These are phyloP conservation scores for Penicillium cinerascens DNA, from an alignment of 495 filamentous ascomycete species.

Conservation along the genomic window DNA sequence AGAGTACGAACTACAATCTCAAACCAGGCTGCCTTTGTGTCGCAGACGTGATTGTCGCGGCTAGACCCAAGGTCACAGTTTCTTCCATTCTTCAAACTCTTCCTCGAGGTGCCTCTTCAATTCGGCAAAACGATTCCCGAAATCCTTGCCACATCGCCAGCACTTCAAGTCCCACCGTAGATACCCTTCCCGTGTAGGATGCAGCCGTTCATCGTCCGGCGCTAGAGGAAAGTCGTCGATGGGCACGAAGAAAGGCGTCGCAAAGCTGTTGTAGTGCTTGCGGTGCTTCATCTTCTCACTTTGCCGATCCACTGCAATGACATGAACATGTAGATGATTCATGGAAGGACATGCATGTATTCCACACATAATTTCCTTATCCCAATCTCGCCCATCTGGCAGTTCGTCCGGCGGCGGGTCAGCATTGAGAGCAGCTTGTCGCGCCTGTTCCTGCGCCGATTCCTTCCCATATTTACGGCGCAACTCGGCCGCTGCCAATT, in stretches of 20 bases:
- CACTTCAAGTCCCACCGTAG: constrained; percentile 64
- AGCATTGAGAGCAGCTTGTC: constrained; percentile 52
- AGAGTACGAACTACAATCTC: constrained; percentile 9
- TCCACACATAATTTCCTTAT: constrained; percentile 69
- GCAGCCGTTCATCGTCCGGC: constrained; percentile 54
- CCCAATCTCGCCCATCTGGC: constrained; percentile 75
- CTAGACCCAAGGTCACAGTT: constrained; percentile 41
- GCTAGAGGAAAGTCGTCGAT: constrained; percentile 79
- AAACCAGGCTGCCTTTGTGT: constrained; percentile 10
- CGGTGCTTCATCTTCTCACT: constrained; percentile 68
- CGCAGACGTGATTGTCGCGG: constrained; percentile 8
- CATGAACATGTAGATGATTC: constrained; percentile 89
- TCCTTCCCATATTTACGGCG: constrained; percentile 62
- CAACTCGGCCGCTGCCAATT: constrained; percentile 70
- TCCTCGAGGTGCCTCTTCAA: constrained; percentile 76
- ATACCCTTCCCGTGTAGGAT: constrained; percentile 53
- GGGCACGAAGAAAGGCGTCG: constrained; percentile 78
- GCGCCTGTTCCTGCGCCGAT: constrained; percentile 57
- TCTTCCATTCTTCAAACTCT: constrained; percentile 83
- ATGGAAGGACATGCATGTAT: constrained; percentile 87
- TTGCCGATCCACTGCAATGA: constrained; percentile 70
- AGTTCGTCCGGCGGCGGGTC: constrained; percentile 46
- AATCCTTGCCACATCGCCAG: constrained; percentile 79
- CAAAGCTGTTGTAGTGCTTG: constrained; percentile 92
- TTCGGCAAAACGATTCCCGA: constrained; percentile 65